Conservation (phyloP, 176 grass and related monocot genomes). For the Lolium perenne region DNA sequence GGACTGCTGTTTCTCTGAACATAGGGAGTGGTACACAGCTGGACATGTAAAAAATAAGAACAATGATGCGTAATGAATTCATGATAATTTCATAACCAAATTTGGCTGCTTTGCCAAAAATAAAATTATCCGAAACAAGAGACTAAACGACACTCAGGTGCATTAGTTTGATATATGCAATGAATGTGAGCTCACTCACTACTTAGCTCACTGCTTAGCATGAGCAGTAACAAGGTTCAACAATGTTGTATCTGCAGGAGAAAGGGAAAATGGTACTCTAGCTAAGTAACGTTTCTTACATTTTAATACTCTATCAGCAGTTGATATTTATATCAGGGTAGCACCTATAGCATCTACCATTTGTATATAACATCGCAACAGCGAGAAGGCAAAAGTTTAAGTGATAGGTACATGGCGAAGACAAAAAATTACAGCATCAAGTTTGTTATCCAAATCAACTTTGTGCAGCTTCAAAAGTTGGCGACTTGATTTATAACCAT, state of each 20-base stretch:
- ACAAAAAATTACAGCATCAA: background rate
- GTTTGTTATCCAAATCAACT: background rate
- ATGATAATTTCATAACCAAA: background rate
- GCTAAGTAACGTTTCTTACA: slow-evolving; percentile 9
- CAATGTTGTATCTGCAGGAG: background rate
- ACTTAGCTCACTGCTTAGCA: background rate
- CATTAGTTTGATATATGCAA: background rate
- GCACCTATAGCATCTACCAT: slow-evolving; percentile 14
- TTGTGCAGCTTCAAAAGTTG: background rate
- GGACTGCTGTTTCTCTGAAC: background rate
- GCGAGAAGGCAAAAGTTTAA: background rate
- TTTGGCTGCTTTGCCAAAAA: background rate
- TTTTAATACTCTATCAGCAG: background rate
- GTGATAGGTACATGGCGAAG: background rate
- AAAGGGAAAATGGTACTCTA: background rate
- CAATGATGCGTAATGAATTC: background rate
- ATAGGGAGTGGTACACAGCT: background rate
- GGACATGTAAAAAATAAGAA: background rate
- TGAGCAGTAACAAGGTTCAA: background rate
- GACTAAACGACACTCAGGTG: background rate
- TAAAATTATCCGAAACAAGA: background rate
- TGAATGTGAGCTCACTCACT: background rate
- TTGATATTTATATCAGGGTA: slow-evolving; percentile 7
- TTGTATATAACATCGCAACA: slow-evolving; percentile 1
- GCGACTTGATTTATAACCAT: background rate